Evolutionary conservation across 805 yeast species (phyloP), one percentile per base, ranked within the genome.

Genomic region (Wickerhamiella shivajii): DNA sequence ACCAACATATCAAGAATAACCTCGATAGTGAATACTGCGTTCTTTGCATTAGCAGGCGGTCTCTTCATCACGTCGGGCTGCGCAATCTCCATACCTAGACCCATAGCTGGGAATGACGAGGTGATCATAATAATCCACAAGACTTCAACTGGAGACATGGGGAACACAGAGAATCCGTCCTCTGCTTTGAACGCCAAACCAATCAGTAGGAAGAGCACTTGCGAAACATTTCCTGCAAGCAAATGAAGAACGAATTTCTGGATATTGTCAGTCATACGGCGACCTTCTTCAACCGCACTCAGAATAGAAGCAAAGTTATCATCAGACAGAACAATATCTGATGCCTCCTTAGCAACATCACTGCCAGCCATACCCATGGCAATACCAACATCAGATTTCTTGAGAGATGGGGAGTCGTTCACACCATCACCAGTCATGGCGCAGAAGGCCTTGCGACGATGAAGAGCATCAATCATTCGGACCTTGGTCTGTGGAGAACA

Each of bases 341-440:
- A 65, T 5, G 84, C 83, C 51, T 77, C 81, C 52, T 77, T 77
- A n/a, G 87, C 87, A 25, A 77, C 87, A 58, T 77, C 87, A 9
- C 80, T 72, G 4, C 87, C 87, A 40, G 75, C 69, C 57, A 71
- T 61, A 29, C 87, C 87, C 87, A 77, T 77, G 8, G 87, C 83
- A 52, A 77, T 76, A 43, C 87, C 87, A 37, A 77, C 80, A 53
- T 77, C 84, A 3, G 87, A 77, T 42, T 63, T 71, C 51, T 77
- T 77, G 55, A 77, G 60, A 22, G 78, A 69, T 17, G 87, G 87
- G 2, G 84, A 75, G 50, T 77, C 87, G 51, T 77, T 77, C 28
- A 77, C 85, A 42, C 87, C 87, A 52, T 77, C 87, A 41, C 83
- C 83, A 18, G 83, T 75, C 87, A 77, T 78, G 13, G 87, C 87